A percentile compares a stretch with the other conserved stretches of the same genome.
These are phyloP conservation scores for Chlorella sp. DNA, from an alignment of 139 green algal species.

Conservation along the genomic window DNA sequence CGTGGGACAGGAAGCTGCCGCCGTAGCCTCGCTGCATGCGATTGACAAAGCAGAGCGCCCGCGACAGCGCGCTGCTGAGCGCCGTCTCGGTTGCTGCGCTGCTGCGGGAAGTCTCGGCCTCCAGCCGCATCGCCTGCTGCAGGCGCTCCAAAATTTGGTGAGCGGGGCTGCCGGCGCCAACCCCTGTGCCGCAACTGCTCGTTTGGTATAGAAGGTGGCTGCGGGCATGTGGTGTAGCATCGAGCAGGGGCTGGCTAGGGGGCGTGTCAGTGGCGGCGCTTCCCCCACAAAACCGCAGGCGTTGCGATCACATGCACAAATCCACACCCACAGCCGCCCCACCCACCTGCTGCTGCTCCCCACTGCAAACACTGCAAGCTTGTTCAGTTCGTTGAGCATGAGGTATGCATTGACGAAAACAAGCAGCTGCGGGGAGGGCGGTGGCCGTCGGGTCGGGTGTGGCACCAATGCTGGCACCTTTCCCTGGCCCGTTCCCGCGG, in stretches of 20 bases:
- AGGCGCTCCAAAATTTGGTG: background rate
- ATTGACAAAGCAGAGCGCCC: constrained; percentile 22
- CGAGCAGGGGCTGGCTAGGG: background rate
- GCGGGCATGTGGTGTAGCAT: background rate
- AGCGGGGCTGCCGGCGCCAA: background rate
- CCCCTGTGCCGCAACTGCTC: background rate
- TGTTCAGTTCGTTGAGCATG: constrained; percentile 37
- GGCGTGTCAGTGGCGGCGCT: background rate
- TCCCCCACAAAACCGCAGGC: background rate
- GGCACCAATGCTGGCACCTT: too few relatives aligned
- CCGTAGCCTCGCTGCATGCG: background rate
- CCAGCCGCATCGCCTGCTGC: background rate
- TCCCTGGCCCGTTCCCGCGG: too few relatives aligned
- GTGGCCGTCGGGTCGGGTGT: too few relatives aligned
- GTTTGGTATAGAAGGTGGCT: background rate
- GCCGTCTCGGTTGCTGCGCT: background rate
- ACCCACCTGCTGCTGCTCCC: background rate
- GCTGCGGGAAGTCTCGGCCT: background rate
- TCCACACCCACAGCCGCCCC: background rate
- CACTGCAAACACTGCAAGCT: constrained; percentile 27
- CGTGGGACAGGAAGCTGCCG: background rate
- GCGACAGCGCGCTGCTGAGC: constrained; percentile 20
- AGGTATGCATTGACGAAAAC: constrained; percentile 34
- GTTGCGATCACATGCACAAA: background rate
- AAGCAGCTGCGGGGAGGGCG: constrained; percentile 9